phyloP scores from a whole-genome alignment of 163 green algal genomes.

The Coccomyxa subellipsoidea region DNA sequence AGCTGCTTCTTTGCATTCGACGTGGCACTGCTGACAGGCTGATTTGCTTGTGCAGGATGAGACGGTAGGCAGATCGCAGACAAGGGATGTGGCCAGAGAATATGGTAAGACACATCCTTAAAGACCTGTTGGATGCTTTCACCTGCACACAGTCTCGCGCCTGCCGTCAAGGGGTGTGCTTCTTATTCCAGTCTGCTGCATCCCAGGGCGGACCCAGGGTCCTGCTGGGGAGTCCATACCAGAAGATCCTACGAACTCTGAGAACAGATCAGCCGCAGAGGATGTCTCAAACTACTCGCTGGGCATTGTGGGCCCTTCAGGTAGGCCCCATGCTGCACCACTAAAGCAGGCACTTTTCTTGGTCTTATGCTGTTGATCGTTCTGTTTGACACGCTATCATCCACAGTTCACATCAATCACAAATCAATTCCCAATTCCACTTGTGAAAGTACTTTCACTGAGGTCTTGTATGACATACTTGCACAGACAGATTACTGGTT shows the following conservation, averaged over 20 bases:
- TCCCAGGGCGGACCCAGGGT: background rate
- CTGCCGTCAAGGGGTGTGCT: too few relatives aligned
- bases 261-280: background rate
- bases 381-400: too few relatives aligned
- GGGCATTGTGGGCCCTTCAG: background rate
- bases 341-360: too few relatives aligned
- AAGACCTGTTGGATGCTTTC: background rate
- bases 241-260: background rate
- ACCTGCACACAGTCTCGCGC: too few relatives aligned
- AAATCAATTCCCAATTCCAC: too few relatives aligned
- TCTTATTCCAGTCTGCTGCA: background rate
- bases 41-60: too few relatives aligned
- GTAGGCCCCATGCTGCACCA: too few relatives aligned
- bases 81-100: background rate
- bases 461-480: background rate
- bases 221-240: background rate
- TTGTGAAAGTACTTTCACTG: too few relatives aligned
- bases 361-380: too few relatives aligned
- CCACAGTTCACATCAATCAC: too few relatives aligned
- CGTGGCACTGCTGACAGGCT: too few relatives aligned
- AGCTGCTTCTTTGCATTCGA: too few relatives aligned
- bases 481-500: background rate
- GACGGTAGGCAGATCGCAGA: background rate
- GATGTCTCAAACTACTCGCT: background rate
- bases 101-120: background rate